Conservation (phyloP, 331 rosid genomes). For the Prunus yedoensis region DNA sequence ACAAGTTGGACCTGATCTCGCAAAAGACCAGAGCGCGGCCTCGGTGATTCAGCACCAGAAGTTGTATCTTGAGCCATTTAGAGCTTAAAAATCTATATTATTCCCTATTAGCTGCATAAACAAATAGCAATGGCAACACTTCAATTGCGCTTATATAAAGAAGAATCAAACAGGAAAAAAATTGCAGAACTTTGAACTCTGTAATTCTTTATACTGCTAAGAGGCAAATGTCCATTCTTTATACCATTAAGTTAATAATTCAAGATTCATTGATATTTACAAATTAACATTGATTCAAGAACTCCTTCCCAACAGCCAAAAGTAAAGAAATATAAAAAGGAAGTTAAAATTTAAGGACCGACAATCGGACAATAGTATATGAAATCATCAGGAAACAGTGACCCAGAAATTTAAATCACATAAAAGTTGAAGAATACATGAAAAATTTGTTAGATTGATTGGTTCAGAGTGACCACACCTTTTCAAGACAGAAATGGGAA, state of each 20-base stretch:
- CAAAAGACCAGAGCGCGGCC: conserved; percentile 67
- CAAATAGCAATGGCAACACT: conserved; percentile 21
- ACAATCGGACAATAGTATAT: not conserved
- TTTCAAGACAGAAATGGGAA: not conserved
- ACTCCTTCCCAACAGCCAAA: not conserved
- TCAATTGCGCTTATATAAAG: conserved; percentile 13
- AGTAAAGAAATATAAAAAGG: not conserved
- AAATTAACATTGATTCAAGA: not conserved
- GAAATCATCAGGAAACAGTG: conserved; percentile 7
- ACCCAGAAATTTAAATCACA: conserved; percentile 12
- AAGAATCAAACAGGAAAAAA: not conserved
- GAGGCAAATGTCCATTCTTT: too few species aligned
- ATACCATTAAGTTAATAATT: not conserved
- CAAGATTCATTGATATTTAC: not conserved
- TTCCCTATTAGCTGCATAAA: conserved; percentile 27
- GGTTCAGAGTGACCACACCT: not conserved
- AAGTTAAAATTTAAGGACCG: not conserved
- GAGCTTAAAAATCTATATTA: conserved; percentile 8
- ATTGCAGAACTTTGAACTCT: not conserved
- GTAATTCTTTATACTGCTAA: not conserved
- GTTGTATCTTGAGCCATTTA: conserved; percentile 66
- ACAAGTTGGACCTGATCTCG: conserved; percentile 85
- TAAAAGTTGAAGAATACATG: not conserved
- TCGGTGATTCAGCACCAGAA: conserved; percentile 70
- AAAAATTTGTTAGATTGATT: not conserved